Evolutionary conservation across 805 yeast genomes (phyloP).

Genomic region (Saccharomyces kudriavzevii): DNA sequence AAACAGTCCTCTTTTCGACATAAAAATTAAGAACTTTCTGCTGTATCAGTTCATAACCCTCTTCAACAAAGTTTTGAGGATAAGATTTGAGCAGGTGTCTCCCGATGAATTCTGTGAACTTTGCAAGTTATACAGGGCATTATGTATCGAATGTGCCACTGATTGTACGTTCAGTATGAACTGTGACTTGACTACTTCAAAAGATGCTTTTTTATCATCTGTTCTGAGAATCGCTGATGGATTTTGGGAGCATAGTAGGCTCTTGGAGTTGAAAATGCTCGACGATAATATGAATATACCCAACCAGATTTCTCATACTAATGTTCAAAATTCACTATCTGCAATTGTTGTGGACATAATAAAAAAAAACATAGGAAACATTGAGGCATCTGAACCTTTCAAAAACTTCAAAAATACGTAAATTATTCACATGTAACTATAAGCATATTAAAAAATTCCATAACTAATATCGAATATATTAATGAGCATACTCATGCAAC

Average conservation of each 20-base stretch:
- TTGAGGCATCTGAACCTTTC: background rate
- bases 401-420: background rate
- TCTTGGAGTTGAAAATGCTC: background rate
- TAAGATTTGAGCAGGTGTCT: conserved; percentile 14
- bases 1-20: conserved; percentile 1
- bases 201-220: conserved; percentile 5
- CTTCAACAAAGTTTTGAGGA: conserved; percentile 10
- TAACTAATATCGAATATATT: background rate
- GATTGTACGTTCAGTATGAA: background rate
- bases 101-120: conserved; percentile 14
- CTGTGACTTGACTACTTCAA: conserved; percentile 2
- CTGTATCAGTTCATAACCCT: conserved; percentile 6
- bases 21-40: background rate
- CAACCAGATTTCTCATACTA: background rate
- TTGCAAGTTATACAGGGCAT: conserved; percentile 8
- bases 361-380: background rate
- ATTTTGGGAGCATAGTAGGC: conserved; percentile 10
- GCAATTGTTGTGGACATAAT: background rate
- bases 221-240: conserved; percentile 17
- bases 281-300: background rate
- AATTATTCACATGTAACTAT: background rate
- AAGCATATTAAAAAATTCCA: background rate
- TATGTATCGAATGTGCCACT: conserved; percentile 6
- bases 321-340: background rate
- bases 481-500: no score